These are phyloP conservation scores for Eleusine indica DNA, from an alignment of 176 grass and related monocot species.

Conservation along the genomic window DNA sequence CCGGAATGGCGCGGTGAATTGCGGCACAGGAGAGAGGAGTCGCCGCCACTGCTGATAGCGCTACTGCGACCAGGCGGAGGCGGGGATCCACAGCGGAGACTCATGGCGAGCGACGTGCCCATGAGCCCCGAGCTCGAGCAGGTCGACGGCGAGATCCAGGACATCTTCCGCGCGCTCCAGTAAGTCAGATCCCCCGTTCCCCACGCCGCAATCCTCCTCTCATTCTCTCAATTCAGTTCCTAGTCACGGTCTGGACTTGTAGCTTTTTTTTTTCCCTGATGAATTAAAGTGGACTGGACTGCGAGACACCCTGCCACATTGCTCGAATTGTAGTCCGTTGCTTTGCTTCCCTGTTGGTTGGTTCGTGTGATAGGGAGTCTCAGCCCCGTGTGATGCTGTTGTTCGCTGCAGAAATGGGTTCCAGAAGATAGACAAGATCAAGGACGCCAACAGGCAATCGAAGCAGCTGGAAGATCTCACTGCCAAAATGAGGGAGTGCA, in stretches of 20 bases:
- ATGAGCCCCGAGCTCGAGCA: conserved; percentile 92
- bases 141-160: conserved; percentile 94
- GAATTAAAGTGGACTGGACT: background rate
- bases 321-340: background rate
- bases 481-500: conserved; percentile 94
- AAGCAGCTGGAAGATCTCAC: conserved; percentile 94
- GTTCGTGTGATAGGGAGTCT: background rate
- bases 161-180: conserved; percentile 97
- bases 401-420: conserved; percentile 87
- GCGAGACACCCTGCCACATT: background rate
- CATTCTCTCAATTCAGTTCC: background rate
- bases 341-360: background rate
- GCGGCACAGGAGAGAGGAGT: background rate
- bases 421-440: conserved; percentile 98
- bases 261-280: background rate
- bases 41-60: background rate
- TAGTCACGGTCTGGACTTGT: background rate
- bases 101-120: conserved; percentile 76
- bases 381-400: background rate
- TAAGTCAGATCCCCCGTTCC: conserved; percentile 47
- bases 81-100: background rate
- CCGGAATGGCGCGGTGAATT: conserved; percentile 31
- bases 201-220: background rate
- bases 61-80: background rate
- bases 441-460: conserved; percentile 90